Conservation (phyloP, 345 rosid species). For the Mangifera indica region DNA sequence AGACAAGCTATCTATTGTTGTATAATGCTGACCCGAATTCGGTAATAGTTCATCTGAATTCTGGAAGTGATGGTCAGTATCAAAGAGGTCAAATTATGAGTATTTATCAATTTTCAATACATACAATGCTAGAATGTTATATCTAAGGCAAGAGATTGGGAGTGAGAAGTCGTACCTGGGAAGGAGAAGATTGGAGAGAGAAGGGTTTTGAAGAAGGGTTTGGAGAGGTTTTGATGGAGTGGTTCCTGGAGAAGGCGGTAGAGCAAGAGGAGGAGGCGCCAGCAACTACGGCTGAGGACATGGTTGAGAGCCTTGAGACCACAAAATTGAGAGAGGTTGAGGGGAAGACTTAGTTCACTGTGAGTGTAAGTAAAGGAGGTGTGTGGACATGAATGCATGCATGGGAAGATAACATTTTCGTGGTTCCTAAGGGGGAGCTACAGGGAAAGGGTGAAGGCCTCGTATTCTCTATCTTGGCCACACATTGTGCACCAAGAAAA, state of each 20-base stretch:
- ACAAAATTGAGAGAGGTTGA: no score
- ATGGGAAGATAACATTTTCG: slow-evolving; percentile 17
- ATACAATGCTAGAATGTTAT: no score
- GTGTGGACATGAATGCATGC: slow-evolving; percentile 14
- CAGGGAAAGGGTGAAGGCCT: background rate
- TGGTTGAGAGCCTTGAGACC: background rate
- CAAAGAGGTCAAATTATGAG: no score
- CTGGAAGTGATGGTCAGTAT: no score
- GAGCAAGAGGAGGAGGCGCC: slow-evolving; percentile 44
- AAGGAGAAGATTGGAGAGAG: slow-evolving; percentile 7
- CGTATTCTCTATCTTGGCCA: background rate
- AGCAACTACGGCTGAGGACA: slow-evolving; percentile 37
- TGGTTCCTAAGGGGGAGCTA: background rate
- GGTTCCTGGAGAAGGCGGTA: slow-evolving; percentile 28
- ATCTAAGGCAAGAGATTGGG: no score
- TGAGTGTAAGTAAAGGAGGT: background rate
- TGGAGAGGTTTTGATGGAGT: slow-evolving; percentile 23
- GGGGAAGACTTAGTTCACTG: background rate
- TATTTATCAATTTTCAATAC: no score
- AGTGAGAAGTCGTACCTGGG: slow-evolving; percentile 21
- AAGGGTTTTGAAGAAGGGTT: slow-evolving; percentile 21
- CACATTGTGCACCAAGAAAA: background rate
- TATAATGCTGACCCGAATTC: no score
- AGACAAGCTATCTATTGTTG: no score
- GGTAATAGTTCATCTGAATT: no score